Base-by-base conservation (phyloP, 495 filamentous ascomycete genomes). In the Penicillium canescens region DNA sequence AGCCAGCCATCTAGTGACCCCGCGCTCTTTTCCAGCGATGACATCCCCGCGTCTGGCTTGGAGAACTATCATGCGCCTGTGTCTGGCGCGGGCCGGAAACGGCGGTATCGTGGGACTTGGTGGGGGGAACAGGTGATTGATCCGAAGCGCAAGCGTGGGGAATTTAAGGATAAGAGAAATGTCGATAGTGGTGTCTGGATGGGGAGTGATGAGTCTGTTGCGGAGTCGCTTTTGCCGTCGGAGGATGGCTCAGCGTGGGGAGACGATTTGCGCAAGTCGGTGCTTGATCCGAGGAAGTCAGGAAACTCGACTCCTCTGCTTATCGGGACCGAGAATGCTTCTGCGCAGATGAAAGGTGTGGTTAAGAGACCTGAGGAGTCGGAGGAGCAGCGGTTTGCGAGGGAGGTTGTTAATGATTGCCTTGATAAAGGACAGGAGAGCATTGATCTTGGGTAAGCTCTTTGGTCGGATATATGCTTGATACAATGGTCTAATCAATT, bases 111-210 rank as follows among this genome's bases (percentile, higher is more conserved):
- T 13, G 86, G 89, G 10, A 76, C 86, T 5, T 92, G 88, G 88
- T 91, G 81, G 66, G 78, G 83, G 18, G 86, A 88, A 67, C 78
- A 74, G 55, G 82, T 69, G 46, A 53, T 62, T 40, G 66, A 71
- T 48, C 57, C 67, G 18, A 82, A 82, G 53, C 67, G 72, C 28
- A 85, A 83, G 65, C 68, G 84, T 39, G 72, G 75, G 5, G 80
- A 90, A 28, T 77, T 78, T 42, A 76, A 72, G 54, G 75, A 77
- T 33, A 78, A 78, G 63, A 74, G 88, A 24, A 77, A 87, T 57
- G 70, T 83, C n/a, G 90, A 95, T 65, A 91, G 87, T 70, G 90
- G 88, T 48, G 84, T 93, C n/a, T 92, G 83, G 79, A 82, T 92
- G 82, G 84, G 81, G 13, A 89, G 86, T 60, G 87, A 89, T 59